Conservation (phyloP, 306 rosid species). For the Quercus cerris region DNA sequence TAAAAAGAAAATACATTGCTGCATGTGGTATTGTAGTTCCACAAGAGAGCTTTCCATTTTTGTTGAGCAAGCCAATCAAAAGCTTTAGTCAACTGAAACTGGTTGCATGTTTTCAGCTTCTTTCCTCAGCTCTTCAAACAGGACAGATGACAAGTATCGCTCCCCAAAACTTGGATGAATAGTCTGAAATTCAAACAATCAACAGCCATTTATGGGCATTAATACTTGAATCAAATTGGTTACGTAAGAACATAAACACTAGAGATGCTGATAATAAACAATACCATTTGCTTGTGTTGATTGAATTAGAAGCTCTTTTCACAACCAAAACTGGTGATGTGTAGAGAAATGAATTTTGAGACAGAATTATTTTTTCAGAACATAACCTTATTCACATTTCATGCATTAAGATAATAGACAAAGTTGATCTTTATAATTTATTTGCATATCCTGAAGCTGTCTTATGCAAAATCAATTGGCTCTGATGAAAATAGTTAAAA, state of each 20-base stretch:
- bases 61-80: not conserved
- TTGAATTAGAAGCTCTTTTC: not conserved
- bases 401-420: not conserved
- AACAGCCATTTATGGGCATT: conserved; percentile 4
- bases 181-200: conserved; percentile 54
- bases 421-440: not conserved
- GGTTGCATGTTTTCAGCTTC: conserved; percentile 99
- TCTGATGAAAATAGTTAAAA: not conserved
- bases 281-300: not conserved
- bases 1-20: not conserved
- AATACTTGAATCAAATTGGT: not conserved
- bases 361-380: not conserved
- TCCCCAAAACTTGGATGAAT: conserved; percentile 96
- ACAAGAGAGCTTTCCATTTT: not conserved
- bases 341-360: not conserved
- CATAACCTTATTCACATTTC: not conserved
- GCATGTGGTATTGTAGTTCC: conserved; percentile 12
- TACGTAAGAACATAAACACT: not conserved
- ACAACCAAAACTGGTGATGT: not conserved
- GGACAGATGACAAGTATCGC: conserved; percentile 85
- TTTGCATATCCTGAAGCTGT: not conserved
- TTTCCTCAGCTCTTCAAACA: conserved; percentile 73
- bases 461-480: not conserved
- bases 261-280: not conserved
- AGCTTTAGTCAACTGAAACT: conserved; percentile 68